Percentiles rank a stretch among this genome's conserved stretches.
These are phyloP conservation scores for Solidago caesia DNA, from an alignment of 129 eudicot genomes.

Conservation along the genomic window DNA sequence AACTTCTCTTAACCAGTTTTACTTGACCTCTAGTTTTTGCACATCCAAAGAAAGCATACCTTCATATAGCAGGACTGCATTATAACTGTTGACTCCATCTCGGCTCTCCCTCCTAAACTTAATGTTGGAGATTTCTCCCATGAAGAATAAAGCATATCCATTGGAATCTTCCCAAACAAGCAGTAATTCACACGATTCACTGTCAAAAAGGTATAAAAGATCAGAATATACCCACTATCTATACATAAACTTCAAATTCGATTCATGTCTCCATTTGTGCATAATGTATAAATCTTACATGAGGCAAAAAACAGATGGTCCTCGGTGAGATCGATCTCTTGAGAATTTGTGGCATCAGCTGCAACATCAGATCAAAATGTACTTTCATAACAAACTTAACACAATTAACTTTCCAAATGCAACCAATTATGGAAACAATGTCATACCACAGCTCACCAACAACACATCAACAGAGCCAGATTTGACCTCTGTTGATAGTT, in stretches of 20 bases:
- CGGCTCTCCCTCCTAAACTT: slow-evolving; percentile 73
- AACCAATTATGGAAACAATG: background rate
- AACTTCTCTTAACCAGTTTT: background rate
- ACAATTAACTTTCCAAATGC: slow-evolving; percentile 14
- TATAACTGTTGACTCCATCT: slow-evolving; percentile 70
- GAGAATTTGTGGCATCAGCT: slow-evolving; percentile 46
- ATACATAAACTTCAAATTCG: no score
- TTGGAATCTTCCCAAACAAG: slow-evolving; percentile 78
- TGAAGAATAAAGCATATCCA: slow-evolving; percentile 65
- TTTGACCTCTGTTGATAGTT: slow-evolving; percentile 60
- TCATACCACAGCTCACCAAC: slow-evolving; percentile 89
- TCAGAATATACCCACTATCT: no score
- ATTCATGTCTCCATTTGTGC: background rate
- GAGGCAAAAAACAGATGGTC: slow-evolving; percentile 54
- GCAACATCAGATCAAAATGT: slow-evolving; percentile 26
- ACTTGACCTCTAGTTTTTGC: background rate
- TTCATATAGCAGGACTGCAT: slow-evolving; percentile 72
- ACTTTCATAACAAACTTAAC: background rate
- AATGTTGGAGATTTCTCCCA: slow-evolving; percentile 75
- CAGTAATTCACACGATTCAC: slow-evolving; percentile 61
- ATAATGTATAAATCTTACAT: slow-evolving; percentile 43
- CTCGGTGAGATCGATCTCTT: slow-evolving; percentile 43
- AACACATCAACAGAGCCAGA: slow-evolving; percentile 64
- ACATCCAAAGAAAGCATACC: slow-evolving; percentile 43
- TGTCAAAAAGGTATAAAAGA: slow-evolving; percentile 15